Evolutionary conservation across 1,284 basidiomycete genomes (phyloP), one percentile per base, ranked within the genome.

Genomic region (Phenoliferia sp.): DNA sequence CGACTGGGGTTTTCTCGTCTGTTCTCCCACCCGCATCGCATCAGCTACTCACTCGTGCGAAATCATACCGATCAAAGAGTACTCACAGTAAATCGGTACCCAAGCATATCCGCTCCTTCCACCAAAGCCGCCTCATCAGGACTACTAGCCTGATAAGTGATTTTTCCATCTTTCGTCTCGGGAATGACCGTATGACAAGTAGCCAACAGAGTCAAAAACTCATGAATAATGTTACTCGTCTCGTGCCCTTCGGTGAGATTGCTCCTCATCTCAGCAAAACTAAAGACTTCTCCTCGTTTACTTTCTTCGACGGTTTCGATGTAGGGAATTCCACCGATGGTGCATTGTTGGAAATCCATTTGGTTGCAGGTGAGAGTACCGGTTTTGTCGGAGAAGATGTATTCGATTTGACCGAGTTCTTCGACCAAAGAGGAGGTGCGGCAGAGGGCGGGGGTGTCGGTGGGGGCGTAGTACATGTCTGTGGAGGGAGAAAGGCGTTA

Each of bases 111-210:
- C 0, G 96, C 96, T 17, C 96, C 96, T 1, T 90, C 86, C 0
- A 99, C 96, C 36, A 99, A 82, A 1, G 96, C 96, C 0, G 94
- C 96, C 79, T 99, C 96, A 77, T 99, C 96, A 0, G 96, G 96
- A 82, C 93, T 96, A 70, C 92, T 95, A 0, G 96, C 96, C 79
- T 99, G 96, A 78, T 90, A 99, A 29, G 88, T 84, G 75, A 81
- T 77, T 60, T 77, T 77, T 33, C 68, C 72, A 90, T 94, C 52
- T 44, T 81, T 84, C 64, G 92, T 87, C 80, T 99, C 96, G n/a
- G 96, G 91, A 78, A 99, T 96, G 74, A 99, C 96, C 0, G 96
- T 99, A 79, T 99, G 96, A 76, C 96, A 99, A 44, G 98, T 94
- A 3, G 95, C 90, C 48, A 99, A 84, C 39, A 99, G 82, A 0